Percentiles rank a stretch among this genome's conserved stretches.
phyloP scores from a whole-genome alignment of 106 monocot species.

The Dioscorea dumetorum region DNA sequence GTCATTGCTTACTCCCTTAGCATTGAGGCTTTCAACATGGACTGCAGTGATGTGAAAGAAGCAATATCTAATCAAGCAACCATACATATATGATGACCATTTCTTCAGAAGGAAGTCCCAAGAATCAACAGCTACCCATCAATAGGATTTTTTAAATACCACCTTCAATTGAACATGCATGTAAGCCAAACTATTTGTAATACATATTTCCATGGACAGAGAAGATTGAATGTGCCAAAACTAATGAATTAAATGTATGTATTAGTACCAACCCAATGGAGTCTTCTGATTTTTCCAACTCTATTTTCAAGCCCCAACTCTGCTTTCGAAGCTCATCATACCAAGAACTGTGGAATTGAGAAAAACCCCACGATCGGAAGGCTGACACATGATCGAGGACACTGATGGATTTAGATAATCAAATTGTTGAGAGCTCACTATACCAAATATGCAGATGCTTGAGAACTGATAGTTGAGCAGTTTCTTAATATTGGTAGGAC shows the following conservation, averaged over 20 bases:
- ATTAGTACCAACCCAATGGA: slow-evolving; percentile 49
- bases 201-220: neutral
- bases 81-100: too few species aligned
- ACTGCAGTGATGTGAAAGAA: slow-evolving; percentile 37
- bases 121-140: too few species aligned
- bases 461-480: neutral
- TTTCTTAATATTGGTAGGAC: neutral
- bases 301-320: slow-evolving; percentile 56
- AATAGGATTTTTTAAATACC: too few species aligned
- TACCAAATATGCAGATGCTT: neutral
- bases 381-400: neutral
- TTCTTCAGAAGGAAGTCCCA: too few species aligned
- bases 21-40: slow-evolving; percentile 42
- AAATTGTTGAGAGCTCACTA: neutral
- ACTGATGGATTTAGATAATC: neutral
- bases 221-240: neutral
- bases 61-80: too few species aligned
- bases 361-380: too few species aligned
- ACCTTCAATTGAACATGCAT: too few species aligned
- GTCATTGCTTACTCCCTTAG: slow-evolving; percentile 17
- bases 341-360: slow-evolving; percentile 34
- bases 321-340: slow-evolving; percentile 48
- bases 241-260: too few species aligned
- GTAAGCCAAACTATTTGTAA: too few species aligned
- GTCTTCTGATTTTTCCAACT: slow-evolving; percentile 51